Base-by-base conservation (phyloP, 495 filamentous ascomycete genomes). In the Clavariopsis aquatica region DNA sequence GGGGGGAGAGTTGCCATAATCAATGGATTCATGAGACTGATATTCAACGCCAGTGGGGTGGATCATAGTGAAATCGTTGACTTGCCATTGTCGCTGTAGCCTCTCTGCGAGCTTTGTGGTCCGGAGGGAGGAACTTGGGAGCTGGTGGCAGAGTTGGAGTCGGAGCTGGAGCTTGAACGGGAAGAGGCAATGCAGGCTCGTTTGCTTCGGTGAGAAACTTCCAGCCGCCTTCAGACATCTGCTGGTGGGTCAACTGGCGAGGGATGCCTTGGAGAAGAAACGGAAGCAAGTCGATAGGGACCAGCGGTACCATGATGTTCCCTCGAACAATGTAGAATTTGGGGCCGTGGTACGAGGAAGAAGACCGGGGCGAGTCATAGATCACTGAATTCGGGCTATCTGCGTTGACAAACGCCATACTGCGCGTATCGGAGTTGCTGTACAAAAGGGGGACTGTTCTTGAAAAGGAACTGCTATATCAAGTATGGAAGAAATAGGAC, bases 201-300 rank as follows among this genome's bases (percentile, higher is more conserved):
- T 12, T 22, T 5, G 55, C 38, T 2, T 65, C n/a, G 1, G 17
- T 46, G 23, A 53, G 26, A 23, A 59, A 52, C 20, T 59, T 47
- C 62, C 62, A 65, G 7, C 23, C 17, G 0, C 20, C 55, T 47
- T 29, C 26, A 34, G 8, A 28, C 23, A 62, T 22, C 23, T 62
- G 29, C 13, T 41, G 29, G 20, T 67, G 56, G 23, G 10, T 57
- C 20, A 62, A 15, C 27, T 57, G 13, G 15, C 20, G 29, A 26
- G 57, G 64, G 36, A 66, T 22, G 0, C 47, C 57, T 17, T 55
- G 20, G 19, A 66, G 49, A 20, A 28, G 6, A 28, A 60, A 60
- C 1, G 63, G 56, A 31, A 59, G 62, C 41, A 47, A 49, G 31
- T 66, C 57, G 17, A 22, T 43, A 1, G 63, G 63, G 1, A 66